These are phyloP conservation scores for Stylonectria norvegica DNA, from an alignment of 2,329 filamentous ascomycete genomes.

Conservation along the genomic window DNA sequence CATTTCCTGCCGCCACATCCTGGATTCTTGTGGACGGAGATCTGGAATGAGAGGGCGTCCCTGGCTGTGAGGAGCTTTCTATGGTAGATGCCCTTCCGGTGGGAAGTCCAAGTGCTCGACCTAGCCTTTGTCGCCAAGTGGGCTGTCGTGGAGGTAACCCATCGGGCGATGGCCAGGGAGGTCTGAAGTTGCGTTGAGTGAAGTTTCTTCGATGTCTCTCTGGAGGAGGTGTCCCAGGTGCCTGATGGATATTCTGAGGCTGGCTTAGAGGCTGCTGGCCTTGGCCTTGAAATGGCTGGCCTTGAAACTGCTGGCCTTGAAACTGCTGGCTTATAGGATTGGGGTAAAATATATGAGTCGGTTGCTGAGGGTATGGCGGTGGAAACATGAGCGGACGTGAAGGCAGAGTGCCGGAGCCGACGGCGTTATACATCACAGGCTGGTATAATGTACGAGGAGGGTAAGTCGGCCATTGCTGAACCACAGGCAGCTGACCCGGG, in stretches of 20 bases:
- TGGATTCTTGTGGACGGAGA: constrained; percentile 1
- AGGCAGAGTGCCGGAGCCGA: background rate
- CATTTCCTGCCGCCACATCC: background rate
- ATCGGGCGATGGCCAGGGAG: background rate
- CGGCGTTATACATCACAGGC: constrained; percentile 13
- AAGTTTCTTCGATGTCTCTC: too few relatives aligned
- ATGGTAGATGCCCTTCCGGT: constrained; percentile 36
- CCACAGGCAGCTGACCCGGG: constrained; percentile 15
- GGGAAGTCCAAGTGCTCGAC: constrained; percentile 27
- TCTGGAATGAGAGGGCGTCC: constrained; percentile 7
- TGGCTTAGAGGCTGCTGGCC: too few relatives aligned
- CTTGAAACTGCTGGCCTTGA: too few relatives aligned
- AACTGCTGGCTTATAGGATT: too few relatives aligned
- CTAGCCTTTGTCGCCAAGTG: constrained; percentile 28
- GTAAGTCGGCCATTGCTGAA: constrained; percentile 13
- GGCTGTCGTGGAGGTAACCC: constrained; percentile 14
- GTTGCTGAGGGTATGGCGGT: constrained; percentile 2
- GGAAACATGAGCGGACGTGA: constrained; percentile 4
- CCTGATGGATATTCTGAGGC: too few relatives aligned
- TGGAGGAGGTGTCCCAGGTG: background rate
- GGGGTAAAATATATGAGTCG: too few relatives aligned
- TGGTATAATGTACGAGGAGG: constrained; percentile 14
- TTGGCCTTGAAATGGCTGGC: too few relatives aligned
- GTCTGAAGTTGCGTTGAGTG: too few relatives aligned
- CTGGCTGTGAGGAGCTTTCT: constrained; percentile 24